Conservation (phyloP, 2,329 filamentous ascomycete genomes). For the Penicillium sp. region DNA sequence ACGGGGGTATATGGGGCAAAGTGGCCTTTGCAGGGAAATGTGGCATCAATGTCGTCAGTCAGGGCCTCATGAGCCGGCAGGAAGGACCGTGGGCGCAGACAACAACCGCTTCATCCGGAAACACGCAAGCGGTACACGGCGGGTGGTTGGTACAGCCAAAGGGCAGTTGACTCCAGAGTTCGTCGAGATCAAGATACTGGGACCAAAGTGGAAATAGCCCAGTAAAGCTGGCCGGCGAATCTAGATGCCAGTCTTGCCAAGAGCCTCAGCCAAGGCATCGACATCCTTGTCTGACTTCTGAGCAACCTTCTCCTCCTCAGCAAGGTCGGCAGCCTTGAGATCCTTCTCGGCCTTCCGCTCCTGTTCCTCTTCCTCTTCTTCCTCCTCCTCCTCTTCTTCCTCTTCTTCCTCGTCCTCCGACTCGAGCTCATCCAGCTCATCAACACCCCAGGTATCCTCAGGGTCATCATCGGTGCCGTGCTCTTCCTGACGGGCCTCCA, state of each 20-base stretch:
- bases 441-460: conserved; percentile 81
- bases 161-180: conserved; percentile 4
- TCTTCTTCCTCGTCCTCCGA: conserved; percentile 68
- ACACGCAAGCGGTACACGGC: neutral
- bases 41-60: conserved; percentile 20
- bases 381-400: conserved; percentile 67
- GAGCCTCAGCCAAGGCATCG: conserved; percentile 72
- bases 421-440: conserved; percentile 82
- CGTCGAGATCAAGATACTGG: neutral
- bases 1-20: conserved; percentile 25
- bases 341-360: conserved; percentile 61
- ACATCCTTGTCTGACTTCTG: conserved; percentile 78
- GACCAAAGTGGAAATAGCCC: conserved; percentile 1
- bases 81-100: neutral
- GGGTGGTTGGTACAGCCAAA: conserved; percentile 1
- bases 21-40: conserved; percentile 10
- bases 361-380: conserved; percentile 51
- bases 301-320: conserved; percentile 62
- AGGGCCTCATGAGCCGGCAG: conserved; percentile 12
- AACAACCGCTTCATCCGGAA: neutral
- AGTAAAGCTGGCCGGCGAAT: conserved; percentile 1
- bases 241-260: conserved; percentile 65
- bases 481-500: conserved; percentile 77
- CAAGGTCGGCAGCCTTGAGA: conserved; percentile 63
- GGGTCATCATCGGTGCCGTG: conserved; percentile 60